A percentile compares a stretch with the other conserved stretches of the same genome.
Evolutionary conservation across 495 filamentous ascomycete species (phyloP).

Genomic region (Thermothielavioides terrestris): DNA sequence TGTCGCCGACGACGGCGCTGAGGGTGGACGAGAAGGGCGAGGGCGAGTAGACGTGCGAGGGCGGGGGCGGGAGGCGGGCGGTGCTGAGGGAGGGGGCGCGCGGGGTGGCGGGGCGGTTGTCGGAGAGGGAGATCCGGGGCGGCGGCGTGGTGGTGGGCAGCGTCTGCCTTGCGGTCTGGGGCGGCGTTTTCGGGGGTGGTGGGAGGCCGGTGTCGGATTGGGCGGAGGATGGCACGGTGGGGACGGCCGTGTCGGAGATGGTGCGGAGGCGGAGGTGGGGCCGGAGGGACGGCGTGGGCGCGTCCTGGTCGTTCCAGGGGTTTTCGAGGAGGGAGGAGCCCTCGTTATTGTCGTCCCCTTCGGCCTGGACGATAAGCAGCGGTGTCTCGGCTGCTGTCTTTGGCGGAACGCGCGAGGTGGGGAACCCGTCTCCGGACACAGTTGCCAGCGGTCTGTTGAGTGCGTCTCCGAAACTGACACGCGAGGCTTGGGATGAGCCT

Average conservation of each 20-base stretch:
- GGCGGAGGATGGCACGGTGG: too few relatives aligned
- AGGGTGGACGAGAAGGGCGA: constrained; percentile 42
- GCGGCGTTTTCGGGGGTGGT: too few relatives aligned
- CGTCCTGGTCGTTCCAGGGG: constrained; percentile 26
- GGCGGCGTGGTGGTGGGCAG: too few relatives aligned
- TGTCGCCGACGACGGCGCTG: constrained; percentile 38
- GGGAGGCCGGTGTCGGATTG: too few relatives aligned
- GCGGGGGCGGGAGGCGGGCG: constrained; percentile 10
- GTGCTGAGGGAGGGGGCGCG: constrained; percentile 23
- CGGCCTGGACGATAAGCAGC: constrained; percentile 11
- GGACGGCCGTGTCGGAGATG: too few relatives aligned
- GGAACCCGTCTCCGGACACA: constrained; percentile 15
- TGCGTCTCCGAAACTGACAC: constrained; percentile 26
- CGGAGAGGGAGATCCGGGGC: too few relatives aligned
- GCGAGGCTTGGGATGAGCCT: constrained; percentile 35
- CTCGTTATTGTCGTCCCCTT: constrained; percentile 7
- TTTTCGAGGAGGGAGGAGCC: constrained; percentile 22
- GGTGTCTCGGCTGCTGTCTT: constrained; percentile 6
- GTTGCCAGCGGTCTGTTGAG: constrained; percentile 15
- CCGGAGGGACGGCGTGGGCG: too few relatives aligned
- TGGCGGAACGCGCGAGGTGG: constrained; percentile 9
- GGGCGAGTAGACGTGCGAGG: constrained; percentile 34
- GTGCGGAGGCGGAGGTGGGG: too few relatives aligned
- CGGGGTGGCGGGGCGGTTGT: constrained; percentile 11
- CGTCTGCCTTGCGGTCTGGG: too few relatives aligned